A percentile compares a stretch with the other conserved stretches of the same genome.
Conservation (phyloP, 768 basidiomycete genomes). For the Boletus reticulatus region DNA sequence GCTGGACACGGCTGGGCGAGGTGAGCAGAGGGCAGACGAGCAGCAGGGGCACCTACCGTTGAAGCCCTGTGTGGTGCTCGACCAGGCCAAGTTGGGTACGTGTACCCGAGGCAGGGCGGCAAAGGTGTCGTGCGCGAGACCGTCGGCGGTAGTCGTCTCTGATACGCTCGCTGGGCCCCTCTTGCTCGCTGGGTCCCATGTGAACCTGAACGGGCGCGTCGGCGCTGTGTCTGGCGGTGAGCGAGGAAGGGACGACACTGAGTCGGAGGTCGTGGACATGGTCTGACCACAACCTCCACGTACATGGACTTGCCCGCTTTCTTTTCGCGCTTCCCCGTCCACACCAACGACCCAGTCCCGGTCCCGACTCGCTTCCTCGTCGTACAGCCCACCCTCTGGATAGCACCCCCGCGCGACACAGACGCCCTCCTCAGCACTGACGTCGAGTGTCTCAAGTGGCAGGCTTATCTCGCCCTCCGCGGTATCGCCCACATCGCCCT, state of each 20-base stretch:
- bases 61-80: conserved; percentile 81
- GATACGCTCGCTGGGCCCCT: conserved; percentile 73
- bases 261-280: conserved; percentile 56
- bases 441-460: conserved; percentile 89
- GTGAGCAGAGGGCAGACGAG: conserved; percentile 1
- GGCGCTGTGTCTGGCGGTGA: conserved; percentile 42
- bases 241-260: conserved; percentile 48
- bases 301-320: conserved; percentile 40
- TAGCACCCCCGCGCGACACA: conserved; percentile 45
- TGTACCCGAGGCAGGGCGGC: conserved; percentile 40
- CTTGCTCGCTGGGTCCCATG: conserved; percentile 63
- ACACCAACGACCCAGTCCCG: conserved; percentile 45
- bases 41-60: conserved; percentile 58
- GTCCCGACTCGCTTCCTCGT: conserved; percentile 25
- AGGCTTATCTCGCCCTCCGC: conserved; percentile 68
- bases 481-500: conserved; percentile 50
- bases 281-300: not conserved
- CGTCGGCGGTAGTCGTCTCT: conserved; percentile 71
- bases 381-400: conserved; percentile 59
- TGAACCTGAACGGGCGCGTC: conserved; percentile 67
- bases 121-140: conserved; percentile 57
- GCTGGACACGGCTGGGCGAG: conserved; percentile 80
- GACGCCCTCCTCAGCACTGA: conserved; percentile 57
- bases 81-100: conserved; percentile 56
- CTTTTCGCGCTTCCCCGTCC: conserved; percentile 60